Conservation (phyloP, 257 asterid species). For the Plantago elongata region DNA sequence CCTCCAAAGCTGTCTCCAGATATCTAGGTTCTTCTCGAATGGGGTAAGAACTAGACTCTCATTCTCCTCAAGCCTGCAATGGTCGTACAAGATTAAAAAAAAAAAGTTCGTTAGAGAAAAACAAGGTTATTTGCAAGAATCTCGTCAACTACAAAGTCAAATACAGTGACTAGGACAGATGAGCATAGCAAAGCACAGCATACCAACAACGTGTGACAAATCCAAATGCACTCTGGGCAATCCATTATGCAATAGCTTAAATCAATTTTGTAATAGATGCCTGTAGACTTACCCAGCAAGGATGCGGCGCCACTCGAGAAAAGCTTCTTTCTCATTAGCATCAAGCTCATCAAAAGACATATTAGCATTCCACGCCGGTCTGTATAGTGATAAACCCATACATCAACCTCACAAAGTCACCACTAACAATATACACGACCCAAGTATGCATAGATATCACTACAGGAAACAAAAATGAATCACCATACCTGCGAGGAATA, state of each 20-base stretch:
- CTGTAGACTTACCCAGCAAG: constrained; percentile 69
- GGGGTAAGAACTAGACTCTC: constrained; percentile 93
- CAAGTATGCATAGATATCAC: neutral
- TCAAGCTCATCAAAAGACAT: constrained; percentile 96
- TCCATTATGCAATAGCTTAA: neutral
- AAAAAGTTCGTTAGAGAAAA: no score
- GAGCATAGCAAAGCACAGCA: neutral
- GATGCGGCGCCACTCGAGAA: constrained; percentile 88
- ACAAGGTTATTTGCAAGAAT: neutral
- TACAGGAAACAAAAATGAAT: no score
- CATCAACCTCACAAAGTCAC: constrained; percentile 19
- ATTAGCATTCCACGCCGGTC: constrained; percentile 90
- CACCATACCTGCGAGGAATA: constrained; percentile 79
- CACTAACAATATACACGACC: constrained; percentile 5
- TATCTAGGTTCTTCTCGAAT: constrained; percentile 95
- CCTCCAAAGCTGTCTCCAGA: constrained; percentile 99
- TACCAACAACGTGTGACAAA: no score
- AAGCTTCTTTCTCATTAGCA: constrained; percentile 66
- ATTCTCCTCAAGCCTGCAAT: constrained; percentile 87
- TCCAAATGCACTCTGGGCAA: no score
- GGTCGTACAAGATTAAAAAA: constrained; percentile 15
- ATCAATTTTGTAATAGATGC: constrained; percentile 4
- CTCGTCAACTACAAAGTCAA: no score
- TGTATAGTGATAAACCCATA: constrained; percentile 26
- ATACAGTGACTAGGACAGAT: neutral